Conservation (phyloP, 2,329 filamentous ascomycete genomes). For the Pseudogymnoascus sp. region DNA sequence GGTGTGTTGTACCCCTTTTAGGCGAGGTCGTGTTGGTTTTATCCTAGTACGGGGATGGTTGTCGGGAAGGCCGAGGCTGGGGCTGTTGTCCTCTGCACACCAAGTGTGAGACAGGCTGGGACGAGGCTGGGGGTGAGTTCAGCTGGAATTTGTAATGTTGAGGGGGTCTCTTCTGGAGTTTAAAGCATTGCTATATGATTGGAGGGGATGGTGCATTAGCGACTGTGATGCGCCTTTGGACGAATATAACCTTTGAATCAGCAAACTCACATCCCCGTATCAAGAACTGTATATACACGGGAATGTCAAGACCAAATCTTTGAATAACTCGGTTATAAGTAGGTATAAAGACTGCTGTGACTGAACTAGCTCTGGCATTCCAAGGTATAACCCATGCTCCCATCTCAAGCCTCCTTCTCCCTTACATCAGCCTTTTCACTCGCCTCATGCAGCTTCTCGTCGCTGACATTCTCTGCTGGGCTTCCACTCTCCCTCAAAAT, state of each 20-base stretch:
- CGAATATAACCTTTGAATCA: no score
- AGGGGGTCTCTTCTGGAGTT: no score
- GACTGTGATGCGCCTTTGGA: no score
- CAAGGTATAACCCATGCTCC: neutral
- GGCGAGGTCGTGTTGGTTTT: neutral
- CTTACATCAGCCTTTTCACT: neutral
- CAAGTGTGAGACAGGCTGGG: neutral
- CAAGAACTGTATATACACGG: no score
- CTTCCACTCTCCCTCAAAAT: slow-evolving; percentile 2
- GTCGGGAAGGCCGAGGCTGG: neutral
- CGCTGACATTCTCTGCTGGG: neutral
- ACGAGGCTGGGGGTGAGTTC: neutral
- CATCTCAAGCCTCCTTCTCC: neutral
- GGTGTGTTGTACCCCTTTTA: neutral
- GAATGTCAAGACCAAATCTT: no score
- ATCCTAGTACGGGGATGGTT: neutral
- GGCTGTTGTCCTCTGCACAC: neutral
- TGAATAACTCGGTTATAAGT: no score
- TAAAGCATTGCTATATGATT: no score
- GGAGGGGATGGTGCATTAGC: no score
- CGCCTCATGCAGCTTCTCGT: neutral
- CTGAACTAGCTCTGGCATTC: neutral
- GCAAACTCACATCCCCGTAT: no score
- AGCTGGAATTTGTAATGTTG: neutral
- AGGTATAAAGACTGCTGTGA: neutral